Base-by-base conservation (phyloP, 805 yeast genomes). In the Suhomyces faveliae region DNA sequence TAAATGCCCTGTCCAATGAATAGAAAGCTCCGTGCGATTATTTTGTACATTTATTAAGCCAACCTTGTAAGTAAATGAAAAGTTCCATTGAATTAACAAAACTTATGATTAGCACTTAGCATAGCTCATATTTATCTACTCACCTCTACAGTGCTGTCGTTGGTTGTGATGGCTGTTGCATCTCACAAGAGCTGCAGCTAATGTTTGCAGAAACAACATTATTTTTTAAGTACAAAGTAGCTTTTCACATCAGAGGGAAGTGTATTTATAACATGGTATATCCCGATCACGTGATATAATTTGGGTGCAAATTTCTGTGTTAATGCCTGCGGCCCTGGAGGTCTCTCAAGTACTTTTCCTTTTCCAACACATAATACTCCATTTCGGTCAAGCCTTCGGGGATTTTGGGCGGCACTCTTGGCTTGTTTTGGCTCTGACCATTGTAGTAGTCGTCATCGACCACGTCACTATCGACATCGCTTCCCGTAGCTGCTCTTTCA, bases 361-460 rank as follows among this genome's bases (percentile, higher is more conserved):
- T 66, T 39, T 73, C 77, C 43, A 73, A 51, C 3, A 70, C 66
- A 49, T 71, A 73, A 50, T 73, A 73, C 50, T 73, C 78, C 54
- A 54, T 58, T 38, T 71, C 77, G 12, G 71, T 61, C 35, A 73
- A 52, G 3, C 78, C 78, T 38, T 59, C 55, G 1, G 78, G 78
- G 19, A 72, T 66, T 52, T 73, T 73, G 1, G 78, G 77, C 2
- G 78, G 78, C 7, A 73, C 74, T 13, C 57, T 52, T 2, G 77
- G 77, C 50, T 72, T 73, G 45, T 59, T 55, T 56, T 63, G 39
- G 45, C 58, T 12, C 61, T 47, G 29, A 25, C 48, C 45, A 13
- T 43, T 43, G 19, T 43, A 43, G 19, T 43, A 43, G 23, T 30
- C 38, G 33, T 35, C 40, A 17, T 43, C 46, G 5, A 25, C 37